Base-by-base conservation (phyloP, 2,329 filamentous ascomycete species). In the Septoria linicola region DNA sequence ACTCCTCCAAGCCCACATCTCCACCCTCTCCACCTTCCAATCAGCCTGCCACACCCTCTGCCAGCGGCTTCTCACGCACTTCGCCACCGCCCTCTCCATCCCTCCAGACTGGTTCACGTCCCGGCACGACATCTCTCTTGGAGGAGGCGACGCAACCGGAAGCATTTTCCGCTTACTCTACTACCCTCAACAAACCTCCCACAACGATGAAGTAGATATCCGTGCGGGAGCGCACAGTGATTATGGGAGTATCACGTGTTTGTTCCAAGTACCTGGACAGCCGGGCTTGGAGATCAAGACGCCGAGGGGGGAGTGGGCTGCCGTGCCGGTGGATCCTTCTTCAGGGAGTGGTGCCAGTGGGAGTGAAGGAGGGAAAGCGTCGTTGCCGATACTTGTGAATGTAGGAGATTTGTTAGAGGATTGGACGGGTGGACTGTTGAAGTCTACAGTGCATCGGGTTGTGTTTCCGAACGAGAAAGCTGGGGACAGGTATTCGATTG, bases 161-260 rank as follows among this genome's bases (percentile, higher is more conserved):
- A 79, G 73, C 16, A 69, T 77, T 25, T 71, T 77, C 60, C 65
- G 75, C 5, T 58, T 77, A 34, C 81, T 96, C 1, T 77, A 78
- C 62, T 68, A 69, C 41, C 67, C 66, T n/a, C 36, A 40, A 39
- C 23, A 17, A 35, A 45, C 27, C 16, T n/a, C 8, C 3, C 23
- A 51, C 1, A 55, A 60, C 11, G 10, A 59, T 13, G 32, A 51
- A 48, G 71, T 75, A 14, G 88, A 92, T 64, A 81, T 96, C 54
- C 85, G 92, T 21, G 92, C 92, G 5, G 93, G 92, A 51, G 90
- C 92, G 0, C 92, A 97, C 70, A 92, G 87, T 3, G 91, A 96
- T 73, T 96, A 96, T 71, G 81, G 82, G 25, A 80, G 74, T 49
- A 66, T 86, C 41, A 86, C 83, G 0, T 74, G 85, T 0, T 80